Evolutionary conservation across 805 yeast genomes (phyloP).

Genomic region (Gaillardinia entomophila): DNA sequence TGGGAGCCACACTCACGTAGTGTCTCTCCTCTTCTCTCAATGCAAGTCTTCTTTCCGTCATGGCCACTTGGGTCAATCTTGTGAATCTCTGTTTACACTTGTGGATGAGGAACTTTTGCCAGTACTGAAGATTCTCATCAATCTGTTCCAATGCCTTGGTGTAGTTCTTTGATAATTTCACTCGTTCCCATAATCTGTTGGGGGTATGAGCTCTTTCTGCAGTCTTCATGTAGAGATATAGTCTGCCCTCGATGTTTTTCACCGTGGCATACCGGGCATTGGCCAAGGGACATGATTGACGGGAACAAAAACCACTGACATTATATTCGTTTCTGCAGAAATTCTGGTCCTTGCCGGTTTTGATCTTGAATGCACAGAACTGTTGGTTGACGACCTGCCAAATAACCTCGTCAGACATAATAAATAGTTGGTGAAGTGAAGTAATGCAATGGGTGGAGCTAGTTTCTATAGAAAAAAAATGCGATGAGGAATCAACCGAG

Average conservation of each 20-base stretch:
- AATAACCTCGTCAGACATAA: constrained; percentile 72
- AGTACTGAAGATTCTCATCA: constrained; percentile 79
- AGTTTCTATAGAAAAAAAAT: no score
- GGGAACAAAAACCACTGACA: constrained; percentile 87
- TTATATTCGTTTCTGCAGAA: constrained; percentile 96
- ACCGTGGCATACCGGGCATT: constrained; percentile 89
- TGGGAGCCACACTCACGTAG: constrained; percentile 86
- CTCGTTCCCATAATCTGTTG: constrained; percentile 89
- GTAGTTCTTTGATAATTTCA: constrained; percentile 84
- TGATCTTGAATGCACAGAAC: constrained; percentile 91
- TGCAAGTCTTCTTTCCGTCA: constrained; percentile 90
- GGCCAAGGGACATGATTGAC: constrained; percentile 95
- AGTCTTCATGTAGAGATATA: constrained; percentile 90
- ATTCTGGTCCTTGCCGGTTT: constrained; percentile 81
- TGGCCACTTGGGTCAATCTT: constrained; percentile 89
- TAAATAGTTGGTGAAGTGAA: constrained; percentile 1
- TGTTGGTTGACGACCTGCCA: constrained; percentile 97
- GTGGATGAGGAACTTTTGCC: constrained; percentile 89
- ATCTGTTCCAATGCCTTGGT: constrained; percentile 82
- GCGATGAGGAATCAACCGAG: no score
- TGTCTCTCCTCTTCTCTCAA: constrained; percentile 88
- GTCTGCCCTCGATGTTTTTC: constrained; percentile 69
- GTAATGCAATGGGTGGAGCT: no score
- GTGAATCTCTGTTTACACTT: constrained; percentile 96
- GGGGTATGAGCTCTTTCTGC: constrained; percentile 98